phyloP scores from a whole-genome alignment of 2,329 filamentous ascomycete species.

The Cladorrhinum sp. region DNA sequence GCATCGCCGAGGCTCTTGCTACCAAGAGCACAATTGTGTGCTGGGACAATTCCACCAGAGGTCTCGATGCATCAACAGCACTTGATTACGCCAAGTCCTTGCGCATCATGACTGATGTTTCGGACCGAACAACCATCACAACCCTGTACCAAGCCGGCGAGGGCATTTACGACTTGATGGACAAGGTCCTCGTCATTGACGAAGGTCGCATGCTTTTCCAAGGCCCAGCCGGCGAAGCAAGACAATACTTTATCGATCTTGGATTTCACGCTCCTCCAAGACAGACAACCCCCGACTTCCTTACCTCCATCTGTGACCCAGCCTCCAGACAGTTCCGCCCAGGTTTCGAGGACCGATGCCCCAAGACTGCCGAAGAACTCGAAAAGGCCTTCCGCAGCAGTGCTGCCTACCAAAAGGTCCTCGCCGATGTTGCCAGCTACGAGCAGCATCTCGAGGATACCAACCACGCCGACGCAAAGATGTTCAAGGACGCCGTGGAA shows the following conservation, averaged over 20 bases:
- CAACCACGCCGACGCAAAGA: slow-evolving; percentile 21
- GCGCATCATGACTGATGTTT: slow-evolving; percentile 64
- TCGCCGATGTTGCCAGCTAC: slow-evolving; percentile 52
- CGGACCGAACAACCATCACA: slow-evolving; percentile 56
- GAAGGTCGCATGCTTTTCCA: slow-evolving; percentile 68
- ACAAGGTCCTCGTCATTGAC: slow-evolving; percentile 67
- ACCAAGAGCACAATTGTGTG: slow-evolving; percentile 52
- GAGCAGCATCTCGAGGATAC: slow-evolving; percentile 29
- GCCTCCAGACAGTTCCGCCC: slow-evolving; percentile 65
- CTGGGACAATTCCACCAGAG: slow-evolving; percentile 70
- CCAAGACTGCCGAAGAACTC: slow-evolving; percentile 67
- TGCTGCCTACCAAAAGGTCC: slow-evolving; percentile 53
- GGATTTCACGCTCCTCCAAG: slow-evolving; percentile 59
- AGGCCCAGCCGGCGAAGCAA: slow-evolving; percentile 59
- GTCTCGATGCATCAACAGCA: slow-evolving; percentile 65
- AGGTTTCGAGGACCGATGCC: slow-evolving; percentile 63
- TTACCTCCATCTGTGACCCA: slow-evolving; percentile 73
- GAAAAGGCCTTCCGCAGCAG: slow-evolving; percentile 62
- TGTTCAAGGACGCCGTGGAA: slow-evolving; percentile 27
- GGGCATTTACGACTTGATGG: slow-evolving; percentile 59
- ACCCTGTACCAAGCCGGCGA: slow-evolving; percentile 65
- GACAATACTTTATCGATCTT: slow-evolving; percentile 62
- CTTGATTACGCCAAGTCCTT: slow-evolving; percentile 66
- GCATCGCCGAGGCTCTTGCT: slow-evolving; percentile 63
- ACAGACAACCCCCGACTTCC: slow-evolving; percentile 73